Base-by-base conservation (phyloP, 2,329 filamentous ascomycete genomes). In the Aspergillus cejpii region DNA sequence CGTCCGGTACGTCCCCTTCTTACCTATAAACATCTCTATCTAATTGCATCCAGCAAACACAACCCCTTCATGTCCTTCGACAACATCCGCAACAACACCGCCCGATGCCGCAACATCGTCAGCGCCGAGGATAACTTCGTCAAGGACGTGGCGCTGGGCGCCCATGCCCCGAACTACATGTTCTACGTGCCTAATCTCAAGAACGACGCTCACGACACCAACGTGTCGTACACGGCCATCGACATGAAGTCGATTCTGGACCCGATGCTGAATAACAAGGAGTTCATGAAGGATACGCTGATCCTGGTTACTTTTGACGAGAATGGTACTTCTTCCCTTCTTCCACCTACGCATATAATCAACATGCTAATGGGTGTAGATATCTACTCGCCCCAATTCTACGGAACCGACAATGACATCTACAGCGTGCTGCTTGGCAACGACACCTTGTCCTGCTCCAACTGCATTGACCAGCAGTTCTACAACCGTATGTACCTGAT, bases 51-150 rank as follows among this genome's bases (percentile, higher is more conserved):
- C 8, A 50, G 45, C 42, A 50, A 50, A 29, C 48, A 50, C 26
- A 50, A 50, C 36, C 48, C 48, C 5, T 50, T 48, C 45, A 50
- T 50, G 48, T 50, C 48, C 28, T 50, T 50, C 23, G 42, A 50
- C 48, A 50, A 50, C 36, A 50, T 50, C 34, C 45, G 48, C 27
- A 47, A 50, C 39, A 48, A 45, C 37, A 40, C 29, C n/a, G 31
- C 24, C 11, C 48, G 48, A n/a, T 50, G 48, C 48, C 34, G 40
- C 12, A 50, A 50, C 15, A 50, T 50, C 29, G 48, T 50, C 33
- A 50, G 48, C 24, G 48, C 48, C 19, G 45, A 50, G 27, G 33
- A 50, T n/a, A 29, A 48, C 24, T 48, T 50, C 12, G 41, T 34
- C 19, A 42, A 44, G 5, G 48, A 50, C 12, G 45, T 50, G 23